Percentiles rank a stretch among this genome's conserved stretches.
Conservation (phyloP, 768 basidiomycete species). For the Gloeophyllum trabeum region DNA sequence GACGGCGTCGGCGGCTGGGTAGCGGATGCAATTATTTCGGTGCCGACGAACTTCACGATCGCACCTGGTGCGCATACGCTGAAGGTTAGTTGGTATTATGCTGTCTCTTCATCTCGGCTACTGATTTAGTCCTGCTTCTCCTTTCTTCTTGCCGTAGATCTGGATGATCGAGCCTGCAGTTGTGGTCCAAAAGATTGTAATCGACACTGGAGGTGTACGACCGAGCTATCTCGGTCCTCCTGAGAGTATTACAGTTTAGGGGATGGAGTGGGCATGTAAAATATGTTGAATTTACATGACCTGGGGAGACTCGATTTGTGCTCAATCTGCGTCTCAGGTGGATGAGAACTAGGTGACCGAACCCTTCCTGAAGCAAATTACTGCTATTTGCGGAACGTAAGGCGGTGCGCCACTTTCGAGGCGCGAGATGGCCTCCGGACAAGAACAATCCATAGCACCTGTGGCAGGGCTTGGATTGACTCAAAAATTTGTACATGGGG, state of each 20-base stretch:
- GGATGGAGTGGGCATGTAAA: no score
- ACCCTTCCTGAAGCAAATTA: no score
- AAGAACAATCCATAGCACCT: no score
- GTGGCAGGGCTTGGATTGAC: no score
- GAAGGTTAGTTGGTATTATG: conserved; percentile 25
- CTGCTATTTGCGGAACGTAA: no score
- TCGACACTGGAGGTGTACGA: conserved; percentile 42
- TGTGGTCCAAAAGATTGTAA: conserved; percentile 16
- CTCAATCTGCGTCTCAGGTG: no score
- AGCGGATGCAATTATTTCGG: conserved; percentile 36
- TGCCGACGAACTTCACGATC: conserved; percentile 26
- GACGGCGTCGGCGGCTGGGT: conserved; percentile 37
- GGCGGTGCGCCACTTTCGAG: no score
- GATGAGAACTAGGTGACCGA: no score
- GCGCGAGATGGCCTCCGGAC: no score
- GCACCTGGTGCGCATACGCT: conserved; percentile 47
- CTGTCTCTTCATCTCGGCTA: neutral
- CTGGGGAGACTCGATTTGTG: no score
- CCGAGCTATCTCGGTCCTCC: conserved; percentile 56
- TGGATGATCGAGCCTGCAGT: conserved; percentile 17
- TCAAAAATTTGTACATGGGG: no score
- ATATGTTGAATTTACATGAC: no score
- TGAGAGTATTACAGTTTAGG: conserved; percentile 27
- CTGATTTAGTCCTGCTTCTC: conserved; percentile 23
- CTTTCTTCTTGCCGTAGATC: conserved; percentile 27